Conservation (phyloP, 192 early-diverging fungal species). For the Coemansia reversa region DNA sequence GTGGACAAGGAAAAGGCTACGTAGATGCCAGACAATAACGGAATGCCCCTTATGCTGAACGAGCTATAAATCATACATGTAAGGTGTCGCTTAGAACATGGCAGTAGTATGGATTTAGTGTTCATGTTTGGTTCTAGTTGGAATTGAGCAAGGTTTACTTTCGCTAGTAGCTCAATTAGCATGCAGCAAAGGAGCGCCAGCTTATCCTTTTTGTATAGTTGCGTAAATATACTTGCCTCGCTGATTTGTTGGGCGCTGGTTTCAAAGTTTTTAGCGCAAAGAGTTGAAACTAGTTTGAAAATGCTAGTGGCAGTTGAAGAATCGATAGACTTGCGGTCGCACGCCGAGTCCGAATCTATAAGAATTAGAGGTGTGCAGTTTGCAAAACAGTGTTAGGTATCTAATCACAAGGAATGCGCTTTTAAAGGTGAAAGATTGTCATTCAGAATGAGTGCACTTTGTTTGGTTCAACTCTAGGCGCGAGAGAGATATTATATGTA, state of each 20-base stretch:
- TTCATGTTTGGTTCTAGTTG: not conserved
- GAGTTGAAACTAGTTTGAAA: conserved; percentile 28
- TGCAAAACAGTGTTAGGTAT: not conserved
- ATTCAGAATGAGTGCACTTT: no score
- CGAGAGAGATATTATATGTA: no score
- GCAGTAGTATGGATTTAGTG: not conserved
- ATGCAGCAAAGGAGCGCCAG: not conserved
- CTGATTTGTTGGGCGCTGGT: conserved; percentile 13
- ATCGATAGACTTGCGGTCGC: conserved; percentile 1
- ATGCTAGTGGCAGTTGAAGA: conserved; percentile 16
- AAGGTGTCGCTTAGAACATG: not conserved
- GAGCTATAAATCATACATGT: conserved; percentile 25
- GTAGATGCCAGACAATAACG: conserved; percentile 30
- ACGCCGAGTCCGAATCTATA: conserved; percentile 26
- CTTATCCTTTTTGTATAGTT: not conserved
- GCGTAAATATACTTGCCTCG: conserved; percentile 1
- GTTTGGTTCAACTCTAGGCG: no score
- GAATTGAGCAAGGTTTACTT: no score
- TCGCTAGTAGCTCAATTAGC: no score
- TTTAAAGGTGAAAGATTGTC: not conserved
- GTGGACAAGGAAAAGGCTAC: conserved; percentile 46
- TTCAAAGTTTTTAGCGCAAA: conserved; percentile 36
- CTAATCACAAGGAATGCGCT: not conserved
- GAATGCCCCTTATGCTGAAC: conserved; percentile 29
- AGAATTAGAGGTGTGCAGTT: not conserved